A percentile compares a stretch with the other conserved stretches of the same genome.
Evolutionary conservation across 306 rosid genomes (phyloP).

Genomic region (Glycine tomentella): DNA sequence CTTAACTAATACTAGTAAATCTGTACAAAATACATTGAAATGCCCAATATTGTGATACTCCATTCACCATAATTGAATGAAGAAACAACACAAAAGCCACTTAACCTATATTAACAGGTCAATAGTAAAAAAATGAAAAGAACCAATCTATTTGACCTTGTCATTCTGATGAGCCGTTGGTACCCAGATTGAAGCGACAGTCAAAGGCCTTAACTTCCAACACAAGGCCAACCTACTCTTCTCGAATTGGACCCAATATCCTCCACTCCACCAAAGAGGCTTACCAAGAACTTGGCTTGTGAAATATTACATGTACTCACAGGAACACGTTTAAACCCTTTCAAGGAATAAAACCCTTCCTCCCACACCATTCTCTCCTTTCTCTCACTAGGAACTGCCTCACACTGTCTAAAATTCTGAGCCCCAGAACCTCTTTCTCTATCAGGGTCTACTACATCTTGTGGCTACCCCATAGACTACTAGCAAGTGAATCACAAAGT

Average conservation of each 20-base stretch:
- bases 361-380: constrained; percentile 53
- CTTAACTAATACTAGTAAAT: not conserved
- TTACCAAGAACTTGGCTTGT: constrained; percentile 71
- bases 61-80: constrained; percentile 16
- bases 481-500: constrained; percentile 60
- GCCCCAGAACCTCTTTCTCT: constrained; percentile 65
- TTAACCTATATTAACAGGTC: too few relatives aligned
- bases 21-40: constrained; percentile 35
- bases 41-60: not conserved
- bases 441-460: constrained; percentile 49
- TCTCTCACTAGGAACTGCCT: constrained; percentile 61
- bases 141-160: constrained; percentile 41
- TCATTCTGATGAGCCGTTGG: constrained; percentile 41
- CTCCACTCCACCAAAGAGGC: constrained; percentile 64
- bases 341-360: constrained; percentile 50
- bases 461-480: constrained; percentile 46
- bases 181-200: constrained; percentile 66
- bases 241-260: constrained; percentile 68
- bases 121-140: not conserved
- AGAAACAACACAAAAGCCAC: constrained; percentile 8
- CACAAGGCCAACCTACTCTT: constrained; percentile 56
- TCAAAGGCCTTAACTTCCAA: constrained; percentile 78
- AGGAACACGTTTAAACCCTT: constrained; percentile 57
- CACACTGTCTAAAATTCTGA: constrained; percentile 63
- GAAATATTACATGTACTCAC: constrained; percentile 62